Evolutionary conservation across 306 rosid species (phyloP).

Genomic region (Dalbergia oliveri): DNA sequence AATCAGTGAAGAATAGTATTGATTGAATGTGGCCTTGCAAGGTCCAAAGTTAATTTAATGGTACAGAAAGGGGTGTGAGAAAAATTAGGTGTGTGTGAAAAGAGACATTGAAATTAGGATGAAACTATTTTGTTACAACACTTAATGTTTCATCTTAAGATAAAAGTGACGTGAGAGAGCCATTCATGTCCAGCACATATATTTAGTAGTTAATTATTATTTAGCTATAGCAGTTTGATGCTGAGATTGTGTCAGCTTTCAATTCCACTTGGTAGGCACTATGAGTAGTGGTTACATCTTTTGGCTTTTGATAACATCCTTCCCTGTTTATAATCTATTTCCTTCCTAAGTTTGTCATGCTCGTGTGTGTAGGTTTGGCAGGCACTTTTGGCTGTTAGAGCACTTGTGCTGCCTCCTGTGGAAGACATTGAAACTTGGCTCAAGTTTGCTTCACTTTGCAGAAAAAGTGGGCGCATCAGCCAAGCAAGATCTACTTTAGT

Average conservation of each 20-base stretch:
- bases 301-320: background rate
- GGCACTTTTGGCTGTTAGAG: conserved; percentile 76
- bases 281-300: background rate
- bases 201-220: background rate
- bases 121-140: conserved; percentile 29
- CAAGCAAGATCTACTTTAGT: conserved; percentile 94
- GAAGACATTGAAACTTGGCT: conserved; percentile 97
- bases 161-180: background rate
- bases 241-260: background rate
- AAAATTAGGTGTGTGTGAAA: background rate
- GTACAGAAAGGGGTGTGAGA: background rate
- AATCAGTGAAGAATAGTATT: background rate
- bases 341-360: conserved; percentile 38
- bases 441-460: conserved; percentile 90
- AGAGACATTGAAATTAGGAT: too few species aligned
- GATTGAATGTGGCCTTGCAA: conserved; percentile 11
- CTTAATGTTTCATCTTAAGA: background rate
- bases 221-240: background rate
- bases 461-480: conserved; percentile 80
- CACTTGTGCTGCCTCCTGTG: conserved; percentile 93
- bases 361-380: conserved; percentile 88
- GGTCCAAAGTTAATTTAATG: background rate
- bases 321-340: conserved; percentile 15
- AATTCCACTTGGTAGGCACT: background rate
- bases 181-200: background rate